phyloP scores from a whole-genome alignment of 2,329 filamentous ascomycete genomes.

The Bipolaris sorokiniana region DNA sequence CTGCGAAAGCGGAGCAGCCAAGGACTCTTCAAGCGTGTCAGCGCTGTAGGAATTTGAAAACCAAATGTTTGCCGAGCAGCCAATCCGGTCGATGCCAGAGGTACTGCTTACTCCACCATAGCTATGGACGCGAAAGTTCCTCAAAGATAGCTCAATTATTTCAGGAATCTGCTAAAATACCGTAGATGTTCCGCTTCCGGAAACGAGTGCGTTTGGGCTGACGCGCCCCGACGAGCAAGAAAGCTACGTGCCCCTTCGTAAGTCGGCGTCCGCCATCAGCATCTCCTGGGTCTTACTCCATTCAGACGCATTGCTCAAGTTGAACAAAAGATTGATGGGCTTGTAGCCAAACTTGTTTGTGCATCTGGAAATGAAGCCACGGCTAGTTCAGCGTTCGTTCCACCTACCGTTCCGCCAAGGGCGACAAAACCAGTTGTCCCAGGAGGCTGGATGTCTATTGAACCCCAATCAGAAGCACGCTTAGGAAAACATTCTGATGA shows the following conservation, averaged over 20 bases:
- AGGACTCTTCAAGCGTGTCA: slow-evolving; percentile 44
- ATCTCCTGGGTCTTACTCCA: neutral
- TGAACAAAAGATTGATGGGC: slow-evolving; percentile 45
- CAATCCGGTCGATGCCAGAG: slow-evolving; percentile 39
- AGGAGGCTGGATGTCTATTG: slow-evolving; percentile 36
- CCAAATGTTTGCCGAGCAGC: slow-evolving; percentile 41
- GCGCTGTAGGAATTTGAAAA: slow-evolving; percentile 43
- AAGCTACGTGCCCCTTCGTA: slow-evolving; percentile 43
- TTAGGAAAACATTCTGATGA: slow-evolving; percentile 13
- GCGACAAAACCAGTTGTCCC: slow-evolving; percentile 15
- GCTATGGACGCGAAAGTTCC: neutral
- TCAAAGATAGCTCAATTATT: neutral
- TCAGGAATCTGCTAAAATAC: slow-evolving; percentile 3
- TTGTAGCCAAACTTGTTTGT: slow-evolving; percentile 40
- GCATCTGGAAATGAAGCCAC: slow-evolving; percentile 7
- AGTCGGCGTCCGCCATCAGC: slow-evolving; percentile 10
- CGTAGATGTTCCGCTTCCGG: slow-evolving; percentile 33
- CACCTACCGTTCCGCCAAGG: neutral
- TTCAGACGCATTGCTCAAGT: slow-evolving; percentile 45
- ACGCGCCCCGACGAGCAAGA: slow-evolving; percentile 35
- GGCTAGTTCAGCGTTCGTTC: neutral
- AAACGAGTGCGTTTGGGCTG: slow-evolving; percentile 43
- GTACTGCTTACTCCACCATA: slow-evolving; percentile 21
- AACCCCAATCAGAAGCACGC: slow-evolving; percentile 8
- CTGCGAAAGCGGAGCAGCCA: slow-evolving; percentile 14